Conservation (phyloP, 2,329 filamentous ascomycete genomes). For the Pseudogymnoascus sp. region DNA sequence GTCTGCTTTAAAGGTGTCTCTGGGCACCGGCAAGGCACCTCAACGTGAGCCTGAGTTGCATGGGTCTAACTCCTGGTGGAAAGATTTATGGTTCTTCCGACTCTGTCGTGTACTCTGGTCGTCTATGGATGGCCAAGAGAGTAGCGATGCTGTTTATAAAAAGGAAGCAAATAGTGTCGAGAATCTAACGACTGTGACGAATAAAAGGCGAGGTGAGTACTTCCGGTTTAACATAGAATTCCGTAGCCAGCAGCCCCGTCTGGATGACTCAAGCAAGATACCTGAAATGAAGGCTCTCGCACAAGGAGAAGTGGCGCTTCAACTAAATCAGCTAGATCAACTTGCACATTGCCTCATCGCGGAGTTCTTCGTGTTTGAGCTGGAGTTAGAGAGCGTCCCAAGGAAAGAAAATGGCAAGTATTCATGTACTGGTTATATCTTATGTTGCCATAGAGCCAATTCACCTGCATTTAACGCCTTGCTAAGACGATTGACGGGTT, state of each 20-base stretch:
- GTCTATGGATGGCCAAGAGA: constrained; percentile 18
- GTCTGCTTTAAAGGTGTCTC: constrained; percentile 19
- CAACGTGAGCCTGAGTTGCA: constrained; percentile 15
- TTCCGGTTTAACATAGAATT: constrained; percentile 21
- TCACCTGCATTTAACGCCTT: constrained; percentile 15
- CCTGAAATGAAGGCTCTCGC: constrained; percentile 16
- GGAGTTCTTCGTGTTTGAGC: constrained; percentile 21
- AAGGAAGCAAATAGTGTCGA: constrained; percentile 7
- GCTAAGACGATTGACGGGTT: constrained; percentile 14
- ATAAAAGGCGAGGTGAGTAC: constrained; percentile 8
- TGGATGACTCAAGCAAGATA: constrained; percentile 14
- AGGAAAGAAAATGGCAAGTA: constrained; percentile 17
- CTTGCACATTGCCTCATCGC: constrained; percentile 19
- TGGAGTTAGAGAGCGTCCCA: constrained; percentile 15
- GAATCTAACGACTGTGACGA: constrained; percentile 10
- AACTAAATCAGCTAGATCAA: constrained; percentile 17
- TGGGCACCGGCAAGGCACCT: constrained; percentile 12
- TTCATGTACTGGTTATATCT: constrained; percentile 18
- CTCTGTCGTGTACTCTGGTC: constrained; percentile 16
- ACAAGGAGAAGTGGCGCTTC: constrained; percentile 12
- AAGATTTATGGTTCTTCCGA: constrained; percentile 18
- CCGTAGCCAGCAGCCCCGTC: constrained; percentile 9
- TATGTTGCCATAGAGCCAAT: constrained; percentile 16
- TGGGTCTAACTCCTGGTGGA: constrained; percentile 15
- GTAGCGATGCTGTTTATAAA: constrained; percentile 12